Base-by-base conservation (phyloP, 345 rosid genomes). In the Salix exigua region DNA sequence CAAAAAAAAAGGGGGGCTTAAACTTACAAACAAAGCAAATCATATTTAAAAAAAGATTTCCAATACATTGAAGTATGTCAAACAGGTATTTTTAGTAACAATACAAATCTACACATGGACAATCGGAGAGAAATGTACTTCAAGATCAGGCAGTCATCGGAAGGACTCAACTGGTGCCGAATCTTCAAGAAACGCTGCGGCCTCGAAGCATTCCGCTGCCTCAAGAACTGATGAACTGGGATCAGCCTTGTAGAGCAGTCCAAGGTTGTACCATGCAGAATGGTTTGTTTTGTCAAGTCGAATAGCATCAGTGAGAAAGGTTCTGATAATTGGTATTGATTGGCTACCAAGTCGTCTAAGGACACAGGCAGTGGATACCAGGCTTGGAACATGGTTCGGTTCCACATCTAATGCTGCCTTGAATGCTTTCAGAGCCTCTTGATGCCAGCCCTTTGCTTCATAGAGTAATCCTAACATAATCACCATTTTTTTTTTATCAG, bases 211-310 rank as follows among this genome's bases (percentile, higher is more conserved):
- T 70, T 89, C 93, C 0, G 82, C 87, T 0, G 94, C 97, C 75
- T 90, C 96, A 12, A 58, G 74, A 26, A 85, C 50, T 1, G 89
- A 80, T 46, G 71, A 65, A 63, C 42, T 35, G 68, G 38, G 87
- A 83, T 86, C 90, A 0, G 81, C 77, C 80, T 75, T 83, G 73
- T 82, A 83, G 72, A 91, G 83, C 75, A 87, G 83, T 28, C 93
- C 97, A 17, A 93, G 92, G 79, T 86, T 88, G 79, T 88, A 87
- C 97, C 97, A 93, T 50, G 96, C 93, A 12, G 80, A 79, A n/a
- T 84, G 81, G 70, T 90, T 93, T 83, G 84, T 77, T 78, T 87
- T 84, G 79, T 93, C 96, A 4, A 87, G 78, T 72, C 82, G 74
- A 17, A 90, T 83, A 68, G 97, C 97, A 37, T 86, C 92, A 79